phyloP scores from a whole-genome alignment of 108 stramenopile genomes.

The Skeletonema potamos region DNA sequence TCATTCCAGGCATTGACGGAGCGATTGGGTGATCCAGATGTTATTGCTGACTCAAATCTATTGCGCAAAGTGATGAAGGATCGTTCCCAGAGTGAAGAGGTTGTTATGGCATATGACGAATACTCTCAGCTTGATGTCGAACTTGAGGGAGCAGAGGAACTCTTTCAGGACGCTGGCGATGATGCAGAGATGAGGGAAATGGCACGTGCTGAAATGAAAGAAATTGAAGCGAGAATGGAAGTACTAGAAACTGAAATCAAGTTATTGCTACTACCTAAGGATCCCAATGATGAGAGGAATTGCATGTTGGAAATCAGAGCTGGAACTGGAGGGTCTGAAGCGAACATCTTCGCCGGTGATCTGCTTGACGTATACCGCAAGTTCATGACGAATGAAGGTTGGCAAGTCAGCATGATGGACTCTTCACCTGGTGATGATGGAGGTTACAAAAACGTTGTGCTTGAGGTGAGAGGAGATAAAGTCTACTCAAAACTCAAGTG shows the following conservation, averaged over 20 bases:
- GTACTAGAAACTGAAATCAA: slow-evolving; percentile 67
- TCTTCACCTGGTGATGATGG: slow-evolving; percentile 85
- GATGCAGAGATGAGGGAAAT: slow-evolving; percentile 88
- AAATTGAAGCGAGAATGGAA: slow-evolving; percentile 68
- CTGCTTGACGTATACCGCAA: slow-evolving; percentile 90
- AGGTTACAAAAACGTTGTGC: slow-evolving; percentile 87
- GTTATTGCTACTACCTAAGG: slow-evolving; percentile 78
- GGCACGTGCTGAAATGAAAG: slow-evolving; percentile 79
- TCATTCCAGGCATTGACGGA: slow-evolving; percentile 81
- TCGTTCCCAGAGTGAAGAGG: slow-evolving; percentile 75
- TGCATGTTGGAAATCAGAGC: slow-evolving; percentile 96
- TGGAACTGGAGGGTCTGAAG: slow-evolving; percentile 97
- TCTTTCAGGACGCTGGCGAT: slow-evolving; percentile 84
- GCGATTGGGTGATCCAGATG: slow-evolving; percentile 85
- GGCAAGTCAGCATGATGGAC: slow-evolving; percentile 81
- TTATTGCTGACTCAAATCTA: slow-evolving; percentile 70
- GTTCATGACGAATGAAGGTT: slow-evolving; percentile 76
- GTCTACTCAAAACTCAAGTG: slow-evolving; percentile 92
- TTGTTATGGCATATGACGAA: slow-evolving; percentile 75
- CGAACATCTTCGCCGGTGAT: slow-evolving; percentile 94
- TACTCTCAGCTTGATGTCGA: slow-evolving; percentile 66
- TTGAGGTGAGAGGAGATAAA: slow-evolving; percentile 82
- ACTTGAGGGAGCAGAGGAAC: slow-evolving; percentile 67
- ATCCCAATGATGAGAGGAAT: slow-evolving; percentile 90
- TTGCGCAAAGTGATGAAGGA: slow-evolving; percentile 79